These are phyloP conservation scores for Saccharomycopsis babjevae DNA, from an alignment of 805 yeast species.

Conservation along the genomic window DNA sequence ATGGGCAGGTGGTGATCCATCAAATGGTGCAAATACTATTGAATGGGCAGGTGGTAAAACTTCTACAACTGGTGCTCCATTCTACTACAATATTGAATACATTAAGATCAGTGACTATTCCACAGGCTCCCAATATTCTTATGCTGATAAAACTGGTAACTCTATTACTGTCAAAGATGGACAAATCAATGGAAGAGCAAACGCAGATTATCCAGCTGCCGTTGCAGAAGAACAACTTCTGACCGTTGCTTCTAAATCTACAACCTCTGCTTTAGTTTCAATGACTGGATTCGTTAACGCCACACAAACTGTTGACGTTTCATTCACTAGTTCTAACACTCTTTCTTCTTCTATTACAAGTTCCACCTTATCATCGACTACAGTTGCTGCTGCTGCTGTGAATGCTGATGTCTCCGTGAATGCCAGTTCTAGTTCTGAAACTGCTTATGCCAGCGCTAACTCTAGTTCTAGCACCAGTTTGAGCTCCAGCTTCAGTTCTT, in stretches of 20 bases:
- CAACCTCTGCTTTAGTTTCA: constrained; percentile 2
- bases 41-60: constrained; percentile 78
- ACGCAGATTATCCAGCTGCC: constrained; percentile 3
- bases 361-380: neutral
- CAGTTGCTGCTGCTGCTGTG: constrained; percentile 24
- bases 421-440: constrained; percentile 22
- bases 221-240: neutral
- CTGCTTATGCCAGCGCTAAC: constrained; percentile 8
- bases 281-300: neutral
- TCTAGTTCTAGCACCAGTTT: constrained; percentile 2
- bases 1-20: constrained; percentile 74
- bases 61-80: constrained; percentile 57
- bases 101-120: constrained; percentile 61
- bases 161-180: constrained; percentile 10
- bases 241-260: neutral
- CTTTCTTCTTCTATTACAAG: neutral
- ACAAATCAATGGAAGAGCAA: constrained; percentile 11
- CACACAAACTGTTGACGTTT: neutral
- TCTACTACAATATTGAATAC: constrained; percentile 51
- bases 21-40: constrained; percentile 56
- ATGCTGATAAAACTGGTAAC: constrained; percentile 36
- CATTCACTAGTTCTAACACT: constrained; percentile 1
- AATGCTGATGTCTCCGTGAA: constrained; percentile 27
- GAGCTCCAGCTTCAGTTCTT: constrained; percentile 5
- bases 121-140: constrained; percentile 47